Evolutionary conservation across 768 basidiomycete species (phyloP), one percentile per base, ranked within the genome.

Genomic region (Stropharia rugosoannulata): DNA sequence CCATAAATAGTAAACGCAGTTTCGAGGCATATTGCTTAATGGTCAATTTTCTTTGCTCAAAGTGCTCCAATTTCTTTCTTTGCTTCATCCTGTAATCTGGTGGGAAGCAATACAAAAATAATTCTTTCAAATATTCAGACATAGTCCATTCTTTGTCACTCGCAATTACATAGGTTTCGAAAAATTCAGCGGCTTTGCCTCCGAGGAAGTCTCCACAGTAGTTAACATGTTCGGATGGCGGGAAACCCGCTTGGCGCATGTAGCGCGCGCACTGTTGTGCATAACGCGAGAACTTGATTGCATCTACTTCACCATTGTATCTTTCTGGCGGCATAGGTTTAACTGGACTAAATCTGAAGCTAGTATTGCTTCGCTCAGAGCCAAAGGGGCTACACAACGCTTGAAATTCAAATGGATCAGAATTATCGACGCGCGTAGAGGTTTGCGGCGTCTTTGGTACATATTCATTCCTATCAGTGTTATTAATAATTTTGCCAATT

Each of bases 21-120:
- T 73, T 67, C 12, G 69, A 64, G 0, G 70, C 61, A 55, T 67
- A 75, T 1, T 67, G 68, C 0, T 55, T 43, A 0, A 75, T 71
- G 0, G 62, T 56, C 3, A 60, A 54, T n/a, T 60, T 44, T 1
- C 61, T 58, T 44, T 77, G 75, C 1, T 40, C 39, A 15, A 50
- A 60, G 0, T 51, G 22, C 1, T 60, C 43, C 13, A 75, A 57
- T 18, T 61, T 57, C 1, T 62, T 43, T 0, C 60, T 60, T 58
- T 73, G 72, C 12, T 70, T 58, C 1, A 58, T 43, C 0, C 62
- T 22, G 56, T 61, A 75, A 43, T 72, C 57, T 0, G 63, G 15
- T 3, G 72, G 75, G 52, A 76, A 76, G 36, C 66, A 72, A 19
- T 66, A 64, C 36, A 73, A 66, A 40, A 68, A 74, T 2, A 75